Evolutionary conservation across 345 rosid species (phyloP), one percentile per base, ranked within the genome.

Genomic region (Gossypium ekmanianum): DNA sequence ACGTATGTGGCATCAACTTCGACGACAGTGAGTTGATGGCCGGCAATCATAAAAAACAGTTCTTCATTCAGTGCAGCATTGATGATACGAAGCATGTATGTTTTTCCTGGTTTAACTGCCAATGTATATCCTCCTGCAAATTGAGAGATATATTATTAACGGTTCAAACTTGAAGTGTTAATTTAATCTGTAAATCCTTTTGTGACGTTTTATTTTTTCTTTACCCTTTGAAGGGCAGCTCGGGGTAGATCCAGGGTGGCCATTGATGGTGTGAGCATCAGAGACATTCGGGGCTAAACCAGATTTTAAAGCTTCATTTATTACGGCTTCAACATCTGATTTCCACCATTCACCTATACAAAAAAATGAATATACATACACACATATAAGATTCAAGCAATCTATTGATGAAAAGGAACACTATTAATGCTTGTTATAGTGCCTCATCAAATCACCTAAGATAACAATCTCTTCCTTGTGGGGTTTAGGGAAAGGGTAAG

Each of bases 291-390:
- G 97, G 20, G 92, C 97, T 63, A 72, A 39, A 13, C 98, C 97
- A 57, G 94, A 89, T 68, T 81, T 91, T 39, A 56, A 2, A n/a
- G 97, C 97, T 84, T 91, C 92, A 51, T 89, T 83, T 61, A 89
- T 75, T 70, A 94, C 93, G 22, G 80, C 83, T 84, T 94, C 97
- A 45, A 88, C 89, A 52, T 94, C 97, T 1, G 97, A 92, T 80
- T 90, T 92, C 98, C 98, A 94, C 98, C 98, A 94, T 70, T 94
- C 98, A 81, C 88, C 97, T 89, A 45, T 0, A 41, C 58, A 22
- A 27, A 14, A 11, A 55, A 45, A 43, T 0, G 13, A 45, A 45
- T 2, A 34, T 34, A 47, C 9, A 10, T 24, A 24, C 69, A 71
- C 54, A 72, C 18, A 50, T 17, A 14, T 52, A 52, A 52, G 8